Evolutionary conservation across 1,284 basidiomycete species (phyloP).

Genomic region (Abortiporus biennis): DNA sequence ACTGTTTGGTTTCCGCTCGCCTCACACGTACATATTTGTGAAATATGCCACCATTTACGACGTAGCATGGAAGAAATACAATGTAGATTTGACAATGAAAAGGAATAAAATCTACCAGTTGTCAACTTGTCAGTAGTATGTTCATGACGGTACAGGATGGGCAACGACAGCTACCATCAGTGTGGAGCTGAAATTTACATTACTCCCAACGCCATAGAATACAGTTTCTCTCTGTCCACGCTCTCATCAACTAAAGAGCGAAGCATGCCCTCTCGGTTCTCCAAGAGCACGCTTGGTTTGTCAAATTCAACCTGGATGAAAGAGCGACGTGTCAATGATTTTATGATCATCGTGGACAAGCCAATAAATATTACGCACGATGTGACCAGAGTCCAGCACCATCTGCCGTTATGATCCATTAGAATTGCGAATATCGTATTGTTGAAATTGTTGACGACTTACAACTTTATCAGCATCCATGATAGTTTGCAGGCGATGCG

Average conservation of each 20-base stretch:
- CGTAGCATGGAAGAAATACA: too few species aligned
- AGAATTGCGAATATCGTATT: background rate
- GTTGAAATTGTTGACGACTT: conserved; percentile 14
- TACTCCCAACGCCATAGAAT: conserved; percentile 17
- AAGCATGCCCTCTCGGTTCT: conserved; percentile 22
- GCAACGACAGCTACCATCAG: too few species aligned
- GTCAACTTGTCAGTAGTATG: too few species aligned
- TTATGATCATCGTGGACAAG: background rate
- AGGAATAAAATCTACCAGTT: too few species aligned
- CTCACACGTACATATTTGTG: too few species aligned
- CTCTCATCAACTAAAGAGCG: conserved; percentile 25
- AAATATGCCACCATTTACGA: too few species aligned
- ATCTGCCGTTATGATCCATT: conserved; percentile 12
- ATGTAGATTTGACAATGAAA: too few species aligned
- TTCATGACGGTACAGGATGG: too few species aligned
- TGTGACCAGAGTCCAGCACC: conserved; percentile 12
- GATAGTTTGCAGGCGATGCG: conserved; percentile 64
- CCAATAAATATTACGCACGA: conserved; percentile 4
- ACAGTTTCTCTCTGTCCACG: conserved; percentile 22
- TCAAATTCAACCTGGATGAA: conserved; percentile 32
- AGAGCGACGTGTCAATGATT: conserved; percentile 9
- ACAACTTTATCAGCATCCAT: conserved; percentile 48
- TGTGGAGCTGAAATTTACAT: too few species aligned
- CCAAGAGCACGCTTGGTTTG: conserved; percentile 23
- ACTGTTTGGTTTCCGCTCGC: too few species aligned